Evolutionary conservation across 805 yeast genomes (phyloP).

Genomic region (Candida chilensis): DNA sequence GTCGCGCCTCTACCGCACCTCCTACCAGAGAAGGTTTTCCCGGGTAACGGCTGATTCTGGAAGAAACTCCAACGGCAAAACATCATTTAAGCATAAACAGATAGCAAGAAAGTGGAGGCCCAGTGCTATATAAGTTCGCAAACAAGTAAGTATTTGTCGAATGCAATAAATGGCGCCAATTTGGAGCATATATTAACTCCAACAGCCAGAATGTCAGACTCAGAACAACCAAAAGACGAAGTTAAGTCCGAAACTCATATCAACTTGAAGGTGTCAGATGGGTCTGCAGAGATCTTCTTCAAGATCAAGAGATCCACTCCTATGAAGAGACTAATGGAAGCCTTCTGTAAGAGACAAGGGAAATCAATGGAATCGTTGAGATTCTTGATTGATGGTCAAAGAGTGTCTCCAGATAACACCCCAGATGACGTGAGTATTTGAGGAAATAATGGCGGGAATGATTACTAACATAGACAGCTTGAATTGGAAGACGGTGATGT

Average conservation of each 20-base stretch:
- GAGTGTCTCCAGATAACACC: conserved; percentile 81
- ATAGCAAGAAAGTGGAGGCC: too few relatives aligned
- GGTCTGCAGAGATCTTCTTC: conserved; percentile 88
- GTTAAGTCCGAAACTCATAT: conserved; percentile 59
- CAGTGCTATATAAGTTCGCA: too few relatives aligned
- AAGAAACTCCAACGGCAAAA: too few relatives aligned
- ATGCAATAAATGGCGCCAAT: too few relatives aligned
- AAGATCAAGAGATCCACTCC: conserved; percentile 91
- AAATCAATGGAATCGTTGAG: conserved; percentile 75
- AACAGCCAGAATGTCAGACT: conserved; percentile 13
- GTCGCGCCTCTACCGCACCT: too few relatives aligned
- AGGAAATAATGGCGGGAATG: not conserved
- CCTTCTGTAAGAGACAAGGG: conserved; percentile 97
- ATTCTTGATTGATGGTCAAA: conserved; percentile 88
- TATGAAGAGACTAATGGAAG: conserved; percentile 91
- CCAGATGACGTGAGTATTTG: conserved; percentile 54
- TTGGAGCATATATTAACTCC: too few relatives aligned
- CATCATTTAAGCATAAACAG: too few relatives aligned
- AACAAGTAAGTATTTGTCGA: too few relatives aligned
- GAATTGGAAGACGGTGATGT: conserved; percentile 95
- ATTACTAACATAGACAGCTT: conserved; percentile 19
- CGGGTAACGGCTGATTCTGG: too few relatives aligned
- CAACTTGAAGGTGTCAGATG: conserved; percentile 90
- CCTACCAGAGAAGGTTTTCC: too few relatives aligned
- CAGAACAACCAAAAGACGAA: conserved; percentile 31